These are phyloP conservation scores for Fraxinus sp. DNA, from an alignment of 305 asterid genomes.

Conservation along the genomic window DNA sequence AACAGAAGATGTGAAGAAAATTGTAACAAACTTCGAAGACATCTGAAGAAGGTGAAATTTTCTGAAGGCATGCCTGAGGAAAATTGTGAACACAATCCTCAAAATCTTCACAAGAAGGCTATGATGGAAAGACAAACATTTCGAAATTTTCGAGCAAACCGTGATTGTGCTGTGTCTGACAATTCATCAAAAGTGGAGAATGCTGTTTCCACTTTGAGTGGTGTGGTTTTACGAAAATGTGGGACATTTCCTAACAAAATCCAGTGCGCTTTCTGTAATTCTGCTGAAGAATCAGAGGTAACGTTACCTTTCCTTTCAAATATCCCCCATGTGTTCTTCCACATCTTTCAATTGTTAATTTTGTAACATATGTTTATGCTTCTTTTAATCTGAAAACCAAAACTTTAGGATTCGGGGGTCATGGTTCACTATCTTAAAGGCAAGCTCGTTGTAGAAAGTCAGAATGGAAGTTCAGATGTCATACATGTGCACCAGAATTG, in stretches of 20 bases:
- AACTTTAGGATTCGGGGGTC: constrained; percentile 66
- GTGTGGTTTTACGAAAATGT: constrained; percentile 38
- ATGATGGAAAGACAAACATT: constrained; percentile 23
- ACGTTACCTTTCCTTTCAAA: not conserved
- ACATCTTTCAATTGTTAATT: constrained; percentile 8
- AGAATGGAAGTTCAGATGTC: constrained; percentile 34
- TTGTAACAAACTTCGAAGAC: constrained; percentile 24
- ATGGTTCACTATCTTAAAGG: constrained; percentile 73
- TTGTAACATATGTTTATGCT: not conserved
- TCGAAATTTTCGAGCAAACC: constrained; percentile 16
- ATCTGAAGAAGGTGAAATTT: constrained; percentile 49
- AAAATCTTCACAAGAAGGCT: constrained; percentile 24
- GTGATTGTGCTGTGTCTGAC: not conserved
- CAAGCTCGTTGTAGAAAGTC: constrained; percentile 42
- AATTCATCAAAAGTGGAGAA: constrained; percentile 31
- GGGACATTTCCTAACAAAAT: constrained; percentile 28
- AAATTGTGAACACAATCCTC: constrained; percentile 16
- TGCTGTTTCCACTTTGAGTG: constrained; percentile 23
- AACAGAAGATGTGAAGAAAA: constrained; percentile 23
- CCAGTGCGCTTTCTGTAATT: constrained; percentile 73
- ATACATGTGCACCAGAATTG: constrained; percentile 73
- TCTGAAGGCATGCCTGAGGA: constrained; percentile 33
- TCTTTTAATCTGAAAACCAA: constrained; percentile 15
- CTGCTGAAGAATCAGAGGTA: constrained; percentile 77
- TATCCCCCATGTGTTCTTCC: not conserved